Evolutionary conservation across 805 yeast species (phyloP).

Genomic region (Starmera amethionina): DNA sequence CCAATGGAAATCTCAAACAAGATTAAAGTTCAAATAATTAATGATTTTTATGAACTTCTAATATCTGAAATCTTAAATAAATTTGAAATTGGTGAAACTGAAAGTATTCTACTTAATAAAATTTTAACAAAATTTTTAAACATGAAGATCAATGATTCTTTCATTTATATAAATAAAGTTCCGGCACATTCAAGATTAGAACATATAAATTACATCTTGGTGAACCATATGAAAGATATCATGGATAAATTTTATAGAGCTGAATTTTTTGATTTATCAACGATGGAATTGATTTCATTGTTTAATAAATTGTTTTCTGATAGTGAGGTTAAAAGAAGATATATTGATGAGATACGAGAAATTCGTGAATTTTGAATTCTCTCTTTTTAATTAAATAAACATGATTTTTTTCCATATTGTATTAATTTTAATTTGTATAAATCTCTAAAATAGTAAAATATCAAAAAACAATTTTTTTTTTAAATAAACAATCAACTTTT

Average conservation of each 20-base stretch:
- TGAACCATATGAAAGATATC: constrained; percentile 29
- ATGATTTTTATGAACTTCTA: constrained; percentile 11
- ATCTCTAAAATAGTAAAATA: too few species aligned
- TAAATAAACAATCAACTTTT: not conserved
- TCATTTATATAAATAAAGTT: constrained; percentile 2
- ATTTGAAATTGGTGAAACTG: constrained; percentile 15
- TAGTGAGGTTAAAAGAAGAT: constrained; percentile 23
- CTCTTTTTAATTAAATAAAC: too few species aligned
- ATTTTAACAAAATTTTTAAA: constrained; percentile 10
- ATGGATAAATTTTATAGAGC: constrained; percentile 31
- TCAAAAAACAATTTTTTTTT: too few species aligned
- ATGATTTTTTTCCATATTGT: too few species aligned
- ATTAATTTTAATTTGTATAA: too few species aligned
- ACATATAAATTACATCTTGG: constrained; percentile 13
- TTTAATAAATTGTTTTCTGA: constrained; percentile 30
- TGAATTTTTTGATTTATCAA: constrained; percentile 27
- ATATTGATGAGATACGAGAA: constrained; percentile 29
- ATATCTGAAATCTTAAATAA: constrained; percentile 9
- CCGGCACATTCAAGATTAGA: constrained; percentile 12
- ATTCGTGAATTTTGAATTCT: constrained; percentile 43
- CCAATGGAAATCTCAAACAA: constrained; percentile 1
- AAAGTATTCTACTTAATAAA: constrained; percentile 12
- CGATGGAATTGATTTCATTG: constrained; percentile 27
- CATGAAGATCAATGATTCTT: constrained; percentile 8
- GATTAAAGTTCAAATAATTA: constrained; percentile 7